Base-by-base conservation (phyloP, 176 grass and related monocot genomes). In the Musa itinerans region DNA sequence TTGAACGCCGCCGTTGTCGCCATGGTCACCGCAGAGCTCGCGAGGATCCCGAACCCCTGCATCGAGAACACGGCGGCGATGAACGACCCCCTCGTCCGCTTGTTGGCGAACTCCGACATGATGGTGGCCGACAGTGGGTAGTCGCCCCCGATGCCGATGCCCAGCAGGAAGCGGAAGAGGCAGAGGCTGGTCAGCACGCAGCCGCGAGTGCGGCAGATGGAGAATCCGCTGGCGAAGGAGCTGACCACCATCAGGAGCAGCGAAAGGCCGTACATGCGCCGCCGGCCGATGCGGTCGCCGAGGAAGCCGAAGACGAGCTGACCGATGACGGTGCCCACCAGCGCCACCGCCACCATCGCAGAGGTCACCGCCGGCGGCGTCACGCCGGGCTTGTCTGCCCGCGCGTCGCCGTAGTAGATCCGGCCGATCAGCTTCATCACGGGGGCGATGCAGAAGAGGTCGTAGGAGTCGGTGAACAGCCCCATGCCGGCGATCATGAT, bases 41-140 rank as follows among this genome's bases (percentile, higher is more conserved):
- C 88, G 50, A 96, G 83, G 10, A 96, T 89, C 17, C 92, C 92
- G 19, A 96, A 96, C 3, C 88, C 92, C 73, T 96, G 92, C 92
- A 96, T 96, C n/a, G 92, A 96, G 86, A 96, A 96, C 1, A 91
- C 88, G 16, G 85, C 86, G 11, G 92, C 85, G 55, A 96, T 91
- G 82, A 96, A 96, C 0, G 83, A 73, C 0, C 88, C 92, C 10
- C 88, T 56, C 1, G 92, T 96, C 57, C 81, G 65, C 63, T 78
- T 82, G 80, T 91, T 96, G 50, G 92, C 78, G 71, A 96, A 91
- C 76, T 96, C 92, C 0, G 92, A 96, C 92, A 96, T 96, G 78
- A 96, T 91, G 12, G 92, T 91, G 3, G 92, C 92, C 1, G 92
- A 96, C 6, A 96, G 83, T 68, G 92, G 92, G 75, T 96, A 91